Evolutionary conservation across 2,329 filamentous ascomycete genomes (phyloP), one percentile per base, ranked within the genome.

Genomic region (Fusarium sp.): DNA sequence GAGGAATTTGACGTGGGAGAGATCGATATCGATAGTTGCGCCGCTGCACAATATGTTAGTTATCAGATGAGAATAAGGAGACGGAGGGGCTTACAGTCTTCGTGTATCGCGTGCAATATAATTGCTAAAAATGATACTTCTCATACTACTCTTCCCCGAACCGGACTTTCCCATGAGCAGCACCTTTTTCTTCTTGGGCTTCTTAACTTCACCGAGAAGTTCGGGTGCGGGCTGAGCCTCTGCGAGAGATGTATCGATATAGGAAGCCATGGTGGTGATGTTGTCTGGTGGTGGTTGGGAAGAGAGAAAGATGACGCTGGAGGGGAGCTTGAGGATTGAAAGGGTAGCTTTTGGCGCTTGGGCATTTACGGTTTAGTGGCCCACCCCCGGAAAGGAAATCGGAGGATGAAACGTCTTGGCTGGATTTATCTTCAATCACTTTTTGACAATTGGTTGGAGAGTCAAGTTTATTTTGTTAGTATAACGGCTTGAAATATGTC

Each of bases 81-180:
- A 22, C 22, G 22, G 22, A 11, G 20, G 16, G 46, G 51, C 85
- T 79, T 76, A 88, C 86, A 99, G 85, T 62, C 96, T 86, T 41
- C 96, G 88, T 9, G 97, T 97, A 80, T 99, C 96, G 78, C 97
- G 94, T 60, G 96, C 96, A 71, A 98, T 94, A 80, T 98, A 98
- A 82, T 98, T 98, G 85, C 93, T 97, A 83, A 99, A 99, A 80
- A 99, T 98, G 78, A 99, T 98, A 77, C 92, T 96, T 70, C 96
- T 89, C 96, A 99, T 99, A 60, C 94, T 98, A 44, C 94, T 98
- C 83, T 99, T 99, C 58, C 96, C 96, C 0, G 95, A 97, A 58
- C 96, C 96, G 69, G 93, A 97, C 84, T 98, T 98, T 74, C 96
- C 96, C 96, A 94, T 94, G 67, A 94, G 84, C 52, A 94, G 85